Conservation (phyloP, 2,329 filamentous ascomycete genomes). For the Colletotrichum godetiae region DNA sequence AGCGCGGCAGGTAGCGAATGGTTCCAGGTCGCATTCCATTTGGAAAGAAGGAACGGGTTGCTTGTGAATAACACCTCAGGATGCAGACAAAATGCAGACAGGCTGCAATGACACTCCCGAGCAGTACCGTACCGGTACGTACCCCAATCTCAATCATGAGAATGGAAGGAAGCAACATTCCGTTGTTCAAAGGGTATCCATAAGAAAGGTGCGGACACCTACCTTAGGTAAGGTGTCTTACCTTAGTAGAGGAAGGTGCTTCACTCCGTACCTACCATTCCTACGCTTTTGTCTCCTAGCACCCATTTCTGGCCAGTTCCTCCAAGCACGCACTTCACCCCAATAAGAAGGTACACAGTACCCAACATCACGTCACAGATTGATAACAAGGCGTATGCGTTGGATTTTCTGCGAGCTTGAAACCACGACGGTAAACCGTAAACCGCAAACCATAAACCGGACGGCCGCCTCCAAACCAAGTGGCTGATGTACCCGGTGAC, state of each 20-base stretch:
- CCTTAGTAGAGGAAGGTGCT: not conserved
- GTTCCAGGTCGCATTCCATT: not conserved
- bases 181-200: too few species aligned
- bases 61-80: not conserved
- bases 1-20: not conserved
- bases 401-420: not conserved
- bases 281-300: not conserved
- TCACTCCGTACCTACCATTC: not conserved
- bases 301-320: not conserved
- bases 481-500: conserved; percentile 11
- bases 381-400: not conserved
- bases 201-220: too few species aligned
- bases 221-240: not conserved
- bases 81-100: not conserved
- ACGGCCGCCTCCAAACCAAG: not conserved
- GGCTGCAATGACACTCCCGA: not conserved
- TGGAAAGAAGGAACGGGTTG: not conserved
- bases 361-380: not conserved
- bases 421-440: not conserved
- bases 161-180: not conserved
- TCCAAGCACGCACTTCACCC: not conserved
- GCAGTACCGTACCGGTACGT: not conserved
- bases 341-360: conserved; percentile 3
- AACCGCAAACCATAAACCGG: not conserved
- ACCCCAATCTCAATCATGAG: not conserved